These are phyloP conservation scores for Suaeda aralocaspica DNA, from an alignment of 148 eudicot species.

Conservation along the genomic window DNA sequence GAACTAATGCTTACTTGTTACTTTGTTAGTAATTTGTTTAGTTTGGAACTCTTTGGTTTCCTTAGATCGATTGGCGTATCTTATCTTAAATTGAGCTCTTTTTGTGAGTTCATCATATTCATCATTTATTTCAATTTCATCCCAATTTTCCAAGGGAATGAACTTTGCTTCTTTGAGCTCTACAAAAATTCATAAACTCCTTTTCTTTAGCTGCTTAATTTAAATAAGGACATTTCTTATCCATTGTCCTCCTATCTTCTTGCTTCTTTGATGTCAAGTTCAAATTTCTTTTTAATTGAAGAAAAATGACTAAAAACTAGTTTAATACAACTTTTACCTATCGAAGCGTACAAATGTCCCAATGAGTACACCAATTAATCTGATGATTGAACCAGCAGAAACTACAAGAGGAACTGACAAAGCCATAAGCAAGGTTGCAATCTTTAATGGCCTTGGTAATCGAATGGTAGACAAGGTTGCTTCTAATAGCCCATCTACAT, in stretches of 20 bases:
- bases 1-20: too few relatives aligned
- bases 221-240: background rate
- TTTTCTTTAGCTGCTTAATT: background rate
- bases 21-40: too few relatives aligned
- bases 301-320: background rate
- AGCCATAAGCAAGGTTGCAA: constrained; percentile 67
- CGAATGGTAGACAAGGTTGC: constrained; percentile 90
- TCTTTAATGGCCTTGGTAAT: constrained; percentile 81
- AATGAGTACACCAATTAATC: constrained; percentile 50
- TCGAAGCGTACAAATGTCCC: constrained; percentile 79
- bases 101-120: background rate
- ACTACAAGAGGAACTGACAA: constrained; percentile 61
- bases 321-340: constrained; percentile 41
- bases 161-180: background rate
- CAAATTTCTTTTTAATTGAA: background rate
- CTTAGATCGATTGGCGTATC: background rate
- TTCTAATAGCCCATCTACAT: constrained; percentile 87
- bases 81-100: background rate
- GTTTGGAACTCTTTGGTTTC: too few relatives aligned
- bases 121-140: background rate
- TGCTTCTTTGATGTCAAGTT: background rate
- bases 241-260: background rate
- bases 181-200: background rate
- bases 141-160: background rate
- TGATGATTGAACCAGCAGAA: constrained; percentile 72